These are phyloP conservation scores for Diplodia sapinea DNA, from an alignment of 2,329 filamentous ascomycete species.

Conservation along the genomic window DNA sequence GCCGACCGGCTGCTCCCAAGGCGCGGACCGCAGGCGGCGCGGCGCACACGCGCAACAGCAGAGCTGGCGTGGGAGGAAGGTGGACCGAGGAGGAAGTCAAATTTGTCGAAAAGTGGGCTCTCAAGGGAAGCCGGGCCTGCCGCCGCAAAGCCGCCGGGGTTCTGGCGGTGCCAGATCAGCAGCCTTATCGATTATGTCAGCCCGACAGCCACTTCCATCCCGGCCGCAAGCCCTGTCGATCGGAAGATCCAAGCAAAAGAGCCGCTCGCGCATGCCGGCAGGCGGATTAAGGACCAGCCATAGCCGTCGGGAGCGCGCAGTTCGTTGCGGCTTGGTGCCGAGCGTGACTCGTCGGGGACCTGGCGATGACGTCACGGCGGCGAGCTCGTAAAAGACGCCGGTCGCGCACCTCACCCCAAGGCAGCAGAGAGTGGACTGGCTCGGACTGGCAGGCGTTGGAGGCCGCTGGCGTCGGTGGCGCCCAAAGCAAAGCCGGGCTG, in stretches of 20 bases:
- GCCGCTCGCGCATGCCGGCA: slow-evolving; percentile 8
- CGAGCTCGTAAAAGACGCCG: slow-evolving; percentile 17
- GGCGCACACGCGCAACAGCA: not conserved
- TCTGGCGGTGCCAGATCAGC: slow-evolving; percentile 12
- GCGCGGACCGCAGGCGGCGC: not conserved
- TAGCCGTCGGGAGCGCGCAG: slow-evolving; percentile 6
- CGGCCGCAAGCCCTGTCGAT: slow-evolving; percentile 27
- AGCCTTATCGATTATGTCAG: slow-evolving; percentile 29
- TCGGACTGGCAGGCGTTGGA: slow-evolving; percentile 1
- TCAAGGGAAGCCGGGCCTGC: not conserved
- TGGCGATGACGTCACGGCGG: slow-evolving; percentile 15
- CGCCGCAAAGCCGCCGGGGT: slow-evolving; percentile 21
- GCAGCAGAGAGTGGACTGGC: not conserved
- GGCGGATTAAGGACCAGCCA: not conserved
- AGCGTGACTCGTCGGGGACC: slow-evolving; percentile 10
- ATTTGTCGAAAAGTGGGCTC: slow-evolving; percentile 26
- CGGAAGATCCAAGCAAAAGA: slow-evolving; percentile 29
- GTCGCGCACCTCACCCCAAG: not conserved
- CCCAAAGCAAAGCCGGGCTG: slow-evolving; percentile 8
- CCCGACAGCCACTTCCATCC: slow-evolving; percentile 1
- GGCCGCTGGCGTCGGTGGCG: not conserved
- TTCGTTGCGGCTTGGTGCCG: slow-evolving; percentile 10
- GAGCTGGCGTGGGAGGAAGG: slow-evolving; percentile 2
- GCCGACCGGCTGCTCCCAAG: not conserved
- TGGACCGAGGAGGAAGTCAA: slow-evolving; percentile 28